Base-by-base conservation (phyloP, 306 rosid species). In the Vicia villosa region DNA sequence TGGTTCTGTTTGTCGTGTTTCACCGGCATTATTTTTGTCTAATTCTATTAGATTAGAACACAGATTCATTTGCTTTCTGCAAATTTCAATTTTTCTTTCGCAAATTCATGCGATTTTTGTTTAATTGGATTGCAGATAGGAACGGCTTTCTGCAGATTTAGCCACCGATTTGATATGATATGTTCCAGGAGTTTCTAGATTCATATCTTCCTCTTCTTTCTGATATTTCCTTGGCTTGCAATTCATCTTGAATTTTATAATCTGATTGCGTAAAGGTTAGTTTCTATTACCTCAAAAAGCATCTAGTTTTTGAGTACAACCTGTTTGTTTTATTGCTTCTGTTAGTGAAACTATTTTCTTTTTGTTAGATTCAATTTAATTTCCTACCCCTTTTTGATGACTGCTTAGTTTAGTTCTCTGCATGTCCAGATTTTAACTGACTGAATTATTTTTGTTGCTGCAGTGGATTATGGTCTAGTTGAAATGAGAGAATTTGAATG, bases 161-260 rank as follows among this genome's bases (percentile, higher is more conserved):
- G 68, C 37, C 61, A 65, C 77, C 68, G 76, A 73, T 8, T 30
- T 32, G 68, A 21, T 73, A 67, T 49, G 24, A 16, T 50, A 20
- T 69, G 8, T 57, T 61, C 45, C 62, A 68, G 40, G 74, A 74
- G 68, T 74, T 68, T 80, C 84, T 74, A 79, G 82, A 68, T 73
- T 69, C 72, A 50, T 66, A 70, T 47, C 74, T 65, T 82, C 83
- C 73, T 79, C 62, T 70, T 81, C 68, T 63, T 68, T n/a, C 5
- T 17, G 66, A 6, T 10, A 1, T 61, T 68, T 20, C 1, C 4
- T 38, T 49, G 10, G 69, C 55, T 65, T 36, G 66, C 15, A 8
- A 47, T 51, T 58, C 32, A 66, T 62, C 57, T 46, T 54, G 5
- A 21, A 2, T 26, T 5, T 43, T 61, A 22, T 24, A 19, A 61